Conservation (phyloP, 805 yeast species). For the Saccharomycopsis oosterbeekiorum region DNA sequence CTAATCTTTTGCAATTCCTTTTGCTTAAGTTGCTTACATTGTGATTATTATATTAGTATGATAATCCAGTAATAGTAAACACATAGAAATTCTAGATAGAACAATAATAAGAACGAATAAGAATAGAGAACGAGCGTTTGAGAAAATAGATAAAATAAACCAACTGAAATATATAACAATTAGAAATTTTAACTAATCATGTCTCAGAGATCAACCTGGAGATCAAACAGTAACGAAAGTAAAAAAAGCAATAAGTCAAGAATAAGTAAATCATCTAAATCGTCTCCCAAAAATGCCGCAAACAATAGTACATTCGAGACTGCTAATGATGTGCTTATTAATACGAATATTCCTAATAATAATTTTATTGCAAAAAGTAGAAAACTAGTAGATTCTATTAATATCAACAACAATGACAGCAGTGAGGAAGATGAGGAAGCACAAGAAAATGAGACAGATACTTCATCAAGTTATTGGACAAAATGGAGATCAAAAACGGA, state of each 20-base stretch:
- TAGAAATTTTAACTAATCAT: neutral
- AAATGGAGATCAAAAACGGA: slow-evolving; percentile 1
- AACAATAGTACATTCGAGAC: neutral
- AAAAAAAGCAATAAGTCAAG: neutral
- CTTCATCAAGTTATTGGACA: neutral
- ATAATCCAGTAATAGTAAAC: no score
- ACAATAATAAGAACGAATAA: neutral
- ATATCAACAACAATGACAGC: neutral
- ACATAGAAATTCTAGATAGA: neutral
- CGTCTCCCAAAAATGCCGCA: neutral
- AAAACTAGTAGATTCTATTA: neutral
- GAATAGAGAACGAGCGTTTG: neutral
- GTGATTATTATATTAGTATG: neutral
- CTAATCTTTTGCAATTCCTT: neutral
- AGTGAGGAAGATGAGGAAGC: neutral
- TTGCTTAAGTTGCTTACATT: neutral
- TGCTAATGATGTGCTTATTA: neutral
- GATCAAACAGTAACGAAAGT: neutral
- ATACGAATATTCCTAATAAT: neutral
- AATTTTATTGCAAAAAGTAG: neutral
- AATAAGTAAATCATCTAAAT: neutral
- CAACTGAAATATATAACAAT: neutral
- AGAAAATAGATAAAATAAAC: neutral
- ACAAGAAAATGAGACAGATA: neutral
- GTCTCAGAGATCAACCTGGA: neutral